Evolutionary conservation across 164 flowering plant genomes (phyloP).

Genomic region (Chloranthus sessilifolius): DNA sequence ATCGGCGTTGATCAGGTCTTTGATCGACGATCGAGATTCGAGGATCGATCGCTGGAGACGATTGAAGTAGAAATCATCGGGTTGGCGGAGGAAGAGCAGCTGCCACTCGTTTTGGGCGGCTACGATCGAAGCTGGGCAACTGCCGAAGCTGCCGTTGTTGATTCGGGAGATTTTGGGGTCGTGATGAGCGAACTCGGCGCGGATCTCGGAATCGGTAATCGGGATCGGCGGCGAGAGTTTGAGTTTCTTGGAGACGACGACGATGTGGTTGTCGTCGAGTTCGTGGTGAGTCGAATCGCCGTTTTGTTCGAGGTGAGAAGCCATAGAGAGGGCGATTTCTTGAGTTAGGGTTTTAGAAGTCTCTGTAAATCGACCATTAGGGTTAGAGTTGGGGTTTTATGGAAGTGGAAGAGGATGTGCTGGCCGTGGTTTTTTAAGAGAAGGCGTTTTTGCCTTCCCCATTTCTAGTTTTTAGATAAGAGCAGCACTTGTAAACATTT

Average conservation of each 20-base stretch:
- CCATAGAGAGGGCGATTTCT: too few species aligned
- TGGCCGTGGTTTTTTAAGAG: too few species aligned
- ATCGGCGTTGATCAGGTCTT: conserved; percentile 62
- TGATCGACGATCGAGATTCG: conserved; percentile 44
- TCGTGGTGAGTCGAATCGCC: conserved; percentile 1
- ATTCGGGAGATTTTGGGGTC: conserved; percentile 56
- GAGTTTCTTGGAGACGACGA: conserved; percentile 32
- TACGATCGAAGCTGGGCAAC: conserved; percentile 65
- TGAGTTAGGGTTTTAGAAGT: too few species aligned
- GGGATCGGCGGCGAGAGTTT: conserved; percentile 26
- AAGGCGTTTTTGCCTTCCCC: too few species aligned
- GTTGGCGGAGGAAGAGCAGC: conserved; percentile 63
- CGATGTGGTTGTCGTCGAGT: conserved; percentile 14
- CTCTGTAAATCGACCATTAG: too few species aligned
- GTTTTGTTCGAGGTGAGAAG: too few species aligned
- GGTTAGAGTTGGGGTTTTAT: too few species aligned
- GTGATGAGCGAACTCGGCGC: conserved; percentile 80
- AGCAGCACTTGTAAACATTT: too few species aligned
- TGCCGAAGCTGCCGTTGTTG: conserved; percentile 96
- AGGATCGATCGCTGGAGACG: conserved; percentile 43
- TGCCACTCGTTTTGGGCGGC: conserved; percentile 59
- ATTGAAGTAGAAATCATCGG: conserved; percentile 78
- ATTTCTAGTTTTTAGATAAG: too few species aligned
- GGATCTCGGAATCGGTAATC: conserved; percentile 38
- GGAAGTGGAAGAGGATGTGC: too few species aligned